Conservation (phyloP, 139 green algal species). For the Chlorella sp. region DNA sequence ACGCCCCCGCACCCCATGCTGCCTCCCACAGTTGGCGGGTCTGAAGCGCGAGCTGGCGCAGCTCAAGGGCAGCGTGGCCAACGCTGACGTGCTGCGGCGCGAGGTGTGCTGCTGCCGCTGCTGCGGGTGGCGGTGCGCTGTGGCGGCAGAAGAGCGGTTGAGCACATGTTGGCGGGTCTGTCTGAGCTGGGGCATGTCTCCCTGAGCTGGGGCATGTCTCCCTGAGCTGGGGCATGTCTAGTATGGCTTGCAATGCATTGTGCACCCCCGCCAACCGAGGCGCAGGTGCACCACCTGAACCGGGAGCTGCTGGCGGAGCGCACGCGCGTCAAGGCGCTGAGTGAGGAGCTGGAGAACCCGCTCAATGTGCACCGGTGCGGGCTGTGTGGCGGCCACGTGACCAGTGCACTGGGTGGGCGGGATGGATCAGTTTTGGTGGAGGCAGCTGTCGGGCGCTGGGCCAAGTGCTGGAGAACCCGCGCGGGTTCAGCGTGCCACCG, state of each 20-base stretch:
- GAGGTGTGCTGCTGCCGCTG: conserved; percentile 54
- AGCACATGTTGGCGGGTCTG: neutral
- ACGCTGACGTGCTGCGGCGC: conserved; percentile 89
- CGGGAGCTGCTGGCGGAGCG: conserved; percentile 79
- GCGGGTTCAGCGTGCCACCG: too few relatives aligned
- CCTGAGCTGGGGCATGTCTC: neutral
- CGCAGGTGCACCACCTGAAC: conserved; percentile 78
- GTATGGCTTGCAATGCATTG: too few relatives aligned
- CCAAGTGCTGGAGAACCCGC: too few relatives aligned
- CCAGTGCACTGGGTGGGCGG: too few relatives aligned
- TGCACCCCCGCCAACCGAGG: neutral
- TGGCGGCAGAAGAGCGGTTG: too few relatives aligned
- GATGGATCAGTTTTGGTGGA: too few relatives aligned
- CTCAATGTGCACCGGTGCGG: conserved; percentile 93
- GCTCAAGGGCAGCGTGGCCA: conserved; percentile 77
- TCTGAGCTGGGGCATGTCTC: neutral
- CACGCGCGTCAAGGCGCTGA: conserved; percentile 84
- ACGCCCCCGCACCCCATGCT: neutral
- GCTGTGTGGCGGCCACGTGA: too few relatives aligned
- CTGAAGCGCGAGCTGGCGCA: conserved; percentile 86
- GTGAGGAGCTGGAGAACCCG: conserved; percentile 94
- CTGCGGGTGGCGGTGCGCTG: too few relatives aligned
- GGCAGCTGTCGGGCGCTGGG: too few relatives aligned
- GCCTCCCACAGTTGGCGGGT: conserved; percentile 57
- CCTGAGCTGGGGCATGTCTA: neutral